Base-by-base conservation (phyloP, 139 green algal genomes). In the Spirogloea muscicola region DNA sequence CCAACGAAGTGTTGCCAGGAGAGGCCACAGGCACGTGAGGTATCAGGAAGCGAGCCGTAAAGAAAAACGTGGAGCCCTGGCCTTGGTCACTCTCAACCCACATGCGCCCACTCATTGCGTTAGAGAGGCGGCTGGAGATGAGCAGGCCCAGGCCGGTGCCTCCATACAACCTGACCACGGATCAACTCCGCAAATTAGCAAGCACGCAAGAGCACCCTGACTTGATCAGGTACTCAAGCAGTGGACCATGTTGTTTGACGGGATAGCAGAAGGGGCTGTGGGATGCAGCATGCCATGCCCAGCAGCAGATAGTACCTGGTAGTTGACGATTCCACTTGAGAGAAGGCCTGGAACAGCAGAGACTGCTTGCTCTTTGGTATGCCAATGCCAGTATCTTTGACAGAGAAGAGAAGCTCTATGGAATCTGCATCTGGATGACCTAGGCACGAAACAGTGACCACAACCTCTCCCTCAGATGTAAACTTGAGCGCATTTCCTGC, bases 281-380 rank as follows among this genome's bases (percentile, higher is more conserved):
- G n/a, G n/a, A n/a, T n/a, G n/a, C n/a, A n/a, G n/a, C n/a, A n/a
- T n/a, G n/a, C n/a, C n/a, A n/a, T n/a, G n/a, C n/a, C n/a, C n/a
- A n/a, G n/a, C n/a, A n/a, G n/a, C n/a, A n/a, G n/a, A n/a, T n/a
- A n/a, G 37, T 65, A 74, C 68, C 70, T 34, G 10, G 70, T 65
- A 7, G 67, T 75, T 7, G 70, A 79, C 4, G 34, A 3, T 16
- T 79, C 62, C 13, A 79, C 70, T 4, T 79, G 70, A 9, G 36
- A 63, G 58, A 79, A 79, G 2, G 70, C 70, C 25, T 79, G 43
- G 48, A 79, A 79, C 36, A 79, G 58, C 25, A 79, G 59, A 4
- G 1, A 61, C 46, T 79, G 70, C 40, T 72, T 72, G 61, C 36
- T 49, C 21, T 38, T 38, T 16, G 70, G 59, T 9, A 79, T 79